Conservation (phyloP, 2,329 filamentous ascomycete genomes). For the Apiospora phragmitis region DNA sequence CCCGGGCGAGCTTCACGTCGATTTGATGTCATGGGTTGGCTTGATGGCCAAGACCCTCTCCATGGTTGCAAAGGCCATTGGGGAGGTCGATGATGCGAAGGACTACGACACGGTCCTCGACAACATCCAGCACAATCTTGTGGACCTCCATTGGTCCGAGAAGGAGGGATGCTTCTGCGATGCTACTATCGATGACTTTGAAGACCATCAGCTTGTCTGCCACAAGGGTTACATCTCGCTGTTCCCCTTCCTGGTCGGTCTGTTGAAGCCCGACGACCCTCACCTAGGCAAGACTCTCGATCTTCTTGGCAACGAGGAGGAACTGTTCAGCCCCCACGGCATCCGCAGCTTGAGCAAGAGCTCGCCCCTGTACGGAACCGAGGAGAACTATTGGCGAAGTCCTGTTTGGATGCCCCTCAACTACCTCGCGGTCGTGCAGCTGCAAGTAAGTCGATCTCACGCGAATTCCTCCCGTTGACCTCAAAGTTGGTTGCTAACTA, state of each 20-base stretch:
- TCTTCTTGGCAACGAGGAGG: constrained; percentile 75
- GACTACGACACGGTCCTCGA: constrained; percentile 71
- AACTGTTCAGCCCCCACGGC: constrained; percentile 90
- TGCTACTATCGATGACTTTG: constrained; percentile 91
- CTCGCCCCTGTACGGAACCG: constrained; percentile 82
- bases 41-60: constrained; percentile 87
- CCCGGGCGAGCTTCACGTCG: constrained; percentile 90
- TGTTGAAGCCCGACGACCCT: constrained; percentile 72
- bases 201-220: constrained; percentile 86
- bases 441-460: constrained; percentile 61
- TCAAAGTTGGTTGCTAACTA: constrained; percentile 15
- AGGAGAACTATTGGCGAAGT: constrained; percentile 95
- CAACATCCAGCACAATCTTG: constrained; percentile 81
- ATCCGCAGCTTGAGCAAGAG: constrained; percentile 84
- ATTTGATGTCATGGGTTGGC: constrained; percentile 96
- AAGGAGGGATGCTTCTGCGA: constrained; percentile 86
- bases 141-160: constrained; percentile 91
- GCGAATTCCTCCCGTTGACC: background rate
- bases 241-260: constrained; percentile 86
- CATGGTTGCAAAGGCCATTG: constrained; percentile 76
- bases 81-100: constrained; percentile 71
- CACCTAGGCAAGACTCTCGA: constrained; percentile 75
- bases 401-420: constrained; percentile 97
- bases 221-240: constrained; percentile 96
- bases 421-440: constrained; percentile 78